Evolutionary conservation across 345 rosid genomes (phyloP), one percentile per base, ranked within the genome.

Genomic region (Eucalyptus polyanthemos): DNA sequence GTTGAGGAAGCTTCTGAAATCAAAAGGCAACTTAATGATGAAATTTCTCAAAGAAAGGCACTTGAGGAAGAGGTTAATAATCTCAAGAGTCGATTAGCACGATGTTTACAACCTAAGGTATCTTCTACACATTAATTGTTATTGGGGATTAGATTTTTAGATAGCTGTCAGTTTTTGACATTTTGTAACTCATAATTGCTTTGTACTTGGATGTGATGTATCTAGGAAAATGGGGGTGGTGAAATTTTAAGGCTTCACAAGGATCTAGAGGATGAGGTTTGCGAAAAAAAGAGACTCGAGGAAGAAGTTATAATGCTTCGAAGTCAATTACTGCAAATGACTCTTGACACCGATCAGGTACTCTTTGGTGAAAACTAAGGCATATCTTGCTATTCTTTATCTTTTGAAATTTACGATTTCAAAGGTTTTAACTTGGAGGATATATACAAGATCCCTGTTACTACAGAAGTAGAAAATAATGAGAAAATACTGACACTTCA

Each of bases 331-430:
- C 91, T 97, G 92, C 99, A 97, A 86, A 91, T 97, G 92, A 96
- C 96, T 89, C 94, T 95, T 91, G 99, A 97, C 91, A 97, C 98
- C 87, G 99, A 98, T 89, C 98, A 98, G 99, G 99, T 98, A 76
- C 47, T 76, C 85, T 37, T 40, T 40, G 42, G 85, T 76, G 85
- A 76, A 76, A 76, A 76, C 85, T 76, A 76, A 40, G 85, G 85
- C 85, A 76, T 42, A 22, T 76, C 85, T 40, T 40, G 47, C 85
- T 37, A 40, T 76, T 76, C 9, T 3, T 40, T 37, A 76, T 76
- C 29, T 40, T 12, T 21, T 11, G 29, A 69, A 67, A 34, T 31
- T 69, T 69, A 34, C 24, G 11, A 69, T 69, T 69, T 69, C 42
- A 69, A 34, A 69, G 21, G 80, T 67, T 67, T 60, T 60, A 9